Percentiles rank a stretch among this genome's conserved stretches.
Conservation (phyloP, 495 filamentous ascomycete species). For the Penicillium ochrochloron region DNA sequence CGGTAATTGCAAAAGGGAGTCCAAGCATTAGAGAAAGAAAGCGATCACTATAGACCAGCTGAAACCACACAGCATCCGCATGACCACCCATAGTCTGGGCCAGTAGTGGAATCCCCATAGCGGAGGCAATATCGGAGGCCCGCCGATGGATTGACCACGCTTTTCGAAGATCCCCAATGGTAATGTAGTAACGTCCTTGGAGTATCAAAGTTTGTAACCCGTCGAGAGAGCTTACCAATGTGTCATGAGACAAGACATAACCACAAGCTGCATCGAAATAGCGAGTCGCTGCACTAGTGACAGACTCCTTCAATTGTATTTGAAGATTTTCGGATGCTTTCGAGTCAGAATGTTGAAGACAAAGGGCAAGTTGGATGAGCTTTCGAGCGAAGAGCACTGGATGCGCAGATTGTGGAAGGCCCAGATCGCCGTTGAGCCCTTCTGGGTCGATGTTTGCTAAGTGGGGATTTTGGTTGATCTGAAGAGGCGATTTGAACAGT, state of each 20-base stretch:
- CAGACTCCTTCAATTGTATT: conserved; percentile 37
- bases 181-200: conserved; percentile 45
- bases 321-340: conserved; percentile 25
- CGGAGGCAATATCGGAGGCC: conserved; percentile 45
- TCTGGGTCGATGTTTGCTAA: neutral
- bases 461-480: conserved; percentile 8
- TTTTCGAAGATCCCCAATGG: conserved; percentile 46
- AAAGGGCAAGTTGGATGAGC: conserved; percentile 52
- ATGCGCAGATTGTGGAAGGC: conserved; percentile 40
- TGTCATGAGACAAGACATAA: conserved; percentile 54
- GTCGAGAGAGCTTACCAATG: conserved; percentile 52
- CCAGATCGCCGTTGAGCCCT: neutral
- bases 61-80: conserved; percentile 45
- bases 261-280: conserved; percentile 43
- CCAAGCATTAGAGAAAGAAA: conserved; percentile 51
- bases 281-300: conserved; percentile 33
- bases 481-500: conserved; percentile 21
- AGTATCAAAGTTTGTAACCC: conserved; percentile 55
- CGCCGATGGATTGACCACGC: conserved; percentile 50
- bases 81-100: conserved; percentile 12
- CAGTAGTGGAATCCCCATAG: conserved; percentile 37
- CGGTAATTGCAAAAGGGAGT: conserved; percentile 45
- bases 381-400: conserved; percentile 50
- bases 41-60: conserved; percentile 48
- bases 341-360: conserved; percentile 50